Conservation (phyloP, 2,329 filamentous ascomycete species). For the Coniochaeta sp. region DNA sequence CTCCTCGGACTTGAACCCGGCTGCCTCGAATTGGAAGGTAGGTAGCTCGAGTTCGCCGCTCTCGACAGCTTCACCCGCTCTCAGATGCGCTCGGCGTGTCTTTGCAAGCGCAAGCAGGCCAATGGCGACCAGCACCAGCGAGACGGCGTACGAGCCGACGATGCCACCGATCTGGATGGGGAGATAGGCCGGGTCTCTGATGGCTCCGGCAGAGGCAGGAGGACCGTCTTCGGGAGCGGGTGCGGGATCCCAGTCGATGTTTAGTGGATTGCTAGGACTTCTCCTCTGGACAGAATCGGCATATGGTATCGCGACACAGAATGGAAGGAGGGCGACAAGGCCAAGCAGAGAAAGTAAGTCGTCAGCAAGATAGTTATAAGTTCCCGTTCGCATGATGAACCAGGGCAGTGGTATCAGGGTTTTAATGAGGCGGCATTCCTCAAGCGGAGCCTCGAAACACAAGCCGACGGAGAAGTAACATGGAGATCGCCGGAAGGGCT, state of each 20-base stretch:
- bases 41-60: constrained; percentile 16
- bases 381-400: constrained; percentile 33
- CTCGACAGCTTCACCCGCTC: constrained; percentile 44
- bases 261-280: constrained; percentile 27
- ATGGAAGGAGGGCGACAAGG: constrained; percentile 12
- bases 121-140: constrained; percentile 65
- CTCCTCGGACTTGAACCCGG: constrained; percentile 18
- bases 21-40: constrained; percentile 17
- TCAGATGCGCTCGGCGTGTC: constrained; percentile 44
- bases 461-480: constrained; percentile 39
- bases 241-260: constrained; percentile 48
- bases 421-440: constrained; percentile 28
- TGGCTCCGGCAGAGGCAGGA: constrained; percentile 48
- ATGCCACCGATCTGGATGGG: constrained; percentile 80
- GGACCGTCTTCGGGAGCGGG: constrained; percentile 55
- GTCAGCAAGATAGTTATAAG: constrained; percentile 19
- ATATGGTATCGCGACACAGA: constrained; percentile 20
- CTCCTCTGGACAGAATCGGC: constrained; percentile 7
- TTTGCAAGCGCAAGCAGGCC: constrained; percentile 55
- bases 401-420: constrained; percentile 15
- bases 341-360: constrained; percentile 16
- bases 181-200: constrained; percentile 57
- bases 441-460: constrained; percentile 42
- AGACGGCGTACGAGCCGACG: constrained; percentile 74
- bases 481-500: constrained; percentile 32